Conservation (phyloP, 768 basidiomycete genomes). For the Xerocomus brunneocitrinus region DNA sequence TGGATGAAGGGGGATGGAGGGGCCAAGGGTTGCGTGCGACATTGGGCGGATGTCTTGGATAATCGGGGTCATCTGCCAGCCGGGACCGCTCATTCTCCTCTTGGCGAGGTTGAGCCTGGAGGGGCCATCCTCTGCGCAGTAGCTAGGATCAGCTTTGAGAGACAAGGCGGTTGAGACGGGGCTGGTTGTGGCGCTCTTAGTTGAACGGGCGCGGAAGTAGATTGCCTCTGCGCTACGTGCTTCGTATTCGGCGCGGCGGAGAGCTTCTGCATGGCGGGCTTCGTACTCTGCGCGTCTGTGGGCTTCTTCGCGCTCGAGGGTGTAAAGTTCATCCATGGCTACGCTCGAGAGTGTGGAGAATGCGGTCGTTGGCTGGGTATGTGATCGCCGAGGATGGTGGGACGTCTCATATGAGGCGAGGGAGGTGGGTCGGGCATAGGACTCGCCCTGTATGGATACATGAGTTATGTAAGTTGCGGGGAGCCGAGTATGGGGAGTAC, state of each 20-base stretch:
- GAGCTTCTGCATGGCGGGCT: slow-evolving; percentile 64
- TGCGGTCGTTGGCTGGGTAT: slow-evolving; percentile 39
- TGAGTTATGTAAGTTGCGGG: slow-evolving; percentile 27
- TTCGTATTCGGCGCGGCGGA: slow-evolving; percentile 61
- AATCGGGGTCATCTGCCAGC: slow-evolving; percentile 48
- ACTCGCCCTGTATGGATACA: slow-evolving; percentile 39
- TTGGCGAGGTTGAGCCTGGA: slow-evolving; percentile 27
- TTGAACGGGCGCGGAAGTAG: slow-evolving; percentile 35
- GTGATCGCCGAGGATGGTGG: slow-evolving; percentile 27
- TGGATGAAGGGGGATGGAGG: slow-evolving; percentile 41
- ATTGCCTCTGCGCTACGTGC: slow-evolving; percentile 45
- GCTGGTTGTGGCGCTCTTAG: slow-evolving; percentile 67
- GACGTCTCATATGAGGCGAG: slow-evolving; percentile 35
- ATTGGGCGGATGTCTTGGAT: too few relatives aligned
- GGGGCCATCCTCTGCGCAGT: slow-evolving; percentile 28
- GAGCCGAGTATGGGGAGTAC: slow-evolving; percentile 37
- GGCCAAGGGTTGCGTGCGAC: slow-evolving; percentile 12
- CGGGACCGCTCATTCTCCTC: slow-evolving; percentile 53
- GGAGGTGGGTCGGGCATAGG: slow-evolving; percentile 55
- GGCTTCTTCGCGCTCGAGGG: slow-evolving; percentile 84
- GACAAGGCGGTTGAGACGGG: slow-evolving; percentile 42
- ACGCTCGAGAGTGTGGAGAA: slow-evolving; percentile 68
- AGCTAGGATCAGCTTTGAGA: slow-evolving; percentile 36
- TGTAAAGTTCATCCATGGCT: slow-evolving; percentile 86
- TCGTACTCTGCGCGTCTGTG: slow-evolving; percentile 84